Evolutionary conservation across 257 asterid genomes (phyloP), one percentile per base, ranked within the genome.

Genomic region (Coffea eugenioides): DNA sequence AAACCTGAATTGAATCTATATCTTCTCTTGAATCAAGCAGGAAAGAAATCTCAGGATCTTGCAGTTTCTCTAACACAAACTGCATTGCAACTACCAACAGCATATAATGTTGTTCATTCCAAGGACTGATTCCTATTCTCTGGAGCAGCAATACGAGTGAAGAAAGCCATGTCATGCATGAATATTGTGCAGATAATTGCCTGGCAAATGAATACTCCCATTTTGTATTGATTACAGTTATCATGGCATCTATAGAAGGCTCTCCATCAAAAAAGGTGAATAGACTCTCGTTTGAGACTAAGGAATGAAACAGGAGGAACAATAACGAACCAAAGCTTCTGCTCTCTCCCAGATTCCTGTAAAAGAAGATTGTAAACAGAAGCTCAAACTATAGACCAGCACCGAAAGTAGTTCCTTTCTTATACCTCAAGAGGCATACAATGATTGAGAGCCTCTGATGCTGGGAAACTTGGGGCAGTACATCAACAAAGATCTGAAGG

Each of bases 121-220:
- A 80, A 71, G 84, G 74, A 57, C 82, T 77, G 68, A 45, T 85
- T 84, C 85, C 86, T 52, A 91, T 85, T 85, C 86, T 90, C 84
- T 89, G 89, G 77, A 96, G 96, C 78, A 87, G 82, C 76, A 84
- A 51, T 76, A 88, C 87, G 74, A 94, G 86, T 73, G 99, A 93
- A 67, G 91, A 95, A 79, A 96, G 96, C 96, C 97, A 91, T 68
- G 87, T 88, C 43, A 88, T 85, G 91, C 98, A 91, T 5, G 96
- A 85, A 84, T 90, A 96, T 82, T 93, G 97, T 81, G 87, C 93
- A 69, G 86, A 89, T 65, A 93, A 89, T 84, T 86, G 87, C 85
- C 83, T 74, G 8, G 97, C 86, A 77, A 93, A 94, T 84, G 84
- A 81, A 81, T 92, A 96, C 90, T 96, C 97, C 99, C 98, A 96